Base-by-base conservation (phyloP, 2,329 filamentous ascomycete genomes). In the Fusarium begoniae region DNA sequence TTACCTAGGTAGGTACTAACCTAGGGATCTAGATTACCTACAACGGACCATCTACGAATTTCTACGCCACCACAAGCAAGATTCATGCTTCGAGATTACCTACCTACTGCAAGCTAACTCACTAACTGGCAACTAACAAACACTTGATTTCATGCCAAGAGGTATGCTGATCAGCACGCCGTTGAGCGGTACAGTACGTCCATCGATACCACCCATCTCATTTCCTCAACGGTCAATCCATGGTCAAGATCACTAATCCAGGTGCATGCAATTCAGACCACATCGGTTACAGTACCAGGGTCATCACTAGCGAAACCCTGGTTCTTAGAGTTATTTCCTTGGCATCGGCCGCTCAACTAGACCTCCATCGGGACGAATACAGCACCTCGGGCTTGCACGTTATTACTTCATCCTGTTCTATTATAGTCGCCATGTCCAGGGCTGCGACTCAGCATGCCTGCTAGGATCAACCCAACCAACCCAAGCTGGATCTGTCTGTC, bases 371-470 rank as follows among this genome's bases (percentile, higher is more conserved):
- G 37, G 40, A 14, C 26, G 26, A 30, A 35, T 38, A 38, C 45
- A 47, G 41, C 30, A 58, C 41, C 22, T 38, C 18, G 41, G 38
- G 45, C 37, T 58, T 43, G 47, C 57, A 58, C 41, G 47, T 61
- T 75, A 73, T 58, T 69, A 53, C 60, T 68, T 62, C 74, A 72
- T 69, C 61, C 66, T 63, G 47, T 68, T 75, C 72, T 72, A 70
- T 72, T 75, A 75, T 70, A 76, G 72, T 69, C 51, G 32, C 62
- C 59, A 40, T 66, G 54, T 55, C 32, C 62, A 68, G 63, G 68
- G 61, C 63, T 62, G 60, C 74, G 74, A 78, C 74, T 77, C 76
- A 78, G 54, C 50, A 76, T 77, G 75, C 75, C 64, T 77, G 75
- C 60, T 69, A 62, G 48, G 56, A 70, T 67, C 69, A 63, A 53